These are phyloP conservation scores for Hymenoscyphus salicellus DNA, from an alignment of 2,329 filamentous ascomycete genomes.

Conservation along the genomic window DNA sequence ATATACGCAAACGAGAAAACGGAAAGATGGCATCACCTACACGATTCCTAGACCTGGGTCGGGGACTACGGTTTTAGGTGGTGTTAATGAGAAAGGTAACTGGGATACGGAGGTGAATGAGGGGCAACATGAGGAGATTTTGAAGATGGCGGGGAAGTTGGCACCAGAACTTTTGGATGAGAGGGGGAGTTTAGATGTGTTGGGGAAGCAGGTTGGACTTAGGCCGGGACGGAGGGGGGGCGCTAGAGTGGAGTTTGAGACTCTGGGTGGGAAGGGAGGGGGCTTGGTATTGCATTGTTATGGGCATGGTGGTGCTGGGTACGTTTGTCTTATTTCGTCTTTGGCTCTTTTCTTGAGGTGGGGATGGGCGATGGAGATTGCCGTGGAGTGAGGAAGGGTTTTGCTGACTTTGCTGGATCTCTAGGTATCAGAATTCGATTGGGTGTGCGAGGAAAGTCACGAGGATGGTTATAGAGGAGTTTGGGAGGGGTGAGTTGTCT, in stretches of 20 bases:
- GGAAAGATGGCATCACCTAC: slow-evolving; percentile 34
- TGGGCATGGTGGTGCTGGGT: slow-evolving; percentile 45
- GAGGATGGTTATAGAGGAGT: not conserved
- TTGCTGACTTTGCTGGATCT: too few relatives aligned
- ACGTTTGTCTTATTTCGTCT: too few relatives aligned
- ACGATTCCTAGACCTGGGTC: slow-evolving; percentile 43
- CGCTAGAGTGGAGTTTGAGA: slow-evolving; percentile 42
- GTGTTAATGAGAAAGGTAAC: slow-evolving; percentile 41
- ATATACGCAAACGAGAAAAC: too few relatives aligned
- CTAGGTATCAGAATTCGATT: slow-evolving; percentile 36
- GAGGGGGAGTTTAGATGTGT: slow-evolving; percentile 42
- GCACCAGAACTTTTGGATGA: slow-evolving; percentile 32
- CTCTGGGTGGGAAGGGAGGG: slow-evolving; percentile 13
- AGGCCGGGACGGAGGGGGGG: slow-evolving; percentile 44
- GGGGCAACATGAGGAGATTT: slow-evolving; percentile 37
- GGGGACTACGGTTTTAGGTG: slow-evolving; percentile 43
- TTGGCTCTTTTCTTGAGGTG: too few relatives aligned
- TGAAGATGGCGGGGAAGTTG: slow-evolving; percentile 28
- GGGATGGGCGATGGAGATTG: too few relatives aligned
- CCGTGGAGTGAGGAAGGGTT: too few relatives aligned
- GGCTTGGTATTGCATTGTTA: slow-evolving; percentile 44
- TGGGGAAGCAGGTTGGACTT: slow-evolving; percentile 43
- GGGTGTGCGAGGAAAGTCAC: slow-evolving; percentile 31
- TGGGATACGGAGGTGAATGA: slow-evolving; percentile 37
- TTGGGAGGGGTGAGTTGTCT: too few relatives aligned